Evolutionary conservation across 2,329 filamentous ascomycete genomes (phyloP).

Genomic region (Aotearoamyces nothofagi): DNA sequence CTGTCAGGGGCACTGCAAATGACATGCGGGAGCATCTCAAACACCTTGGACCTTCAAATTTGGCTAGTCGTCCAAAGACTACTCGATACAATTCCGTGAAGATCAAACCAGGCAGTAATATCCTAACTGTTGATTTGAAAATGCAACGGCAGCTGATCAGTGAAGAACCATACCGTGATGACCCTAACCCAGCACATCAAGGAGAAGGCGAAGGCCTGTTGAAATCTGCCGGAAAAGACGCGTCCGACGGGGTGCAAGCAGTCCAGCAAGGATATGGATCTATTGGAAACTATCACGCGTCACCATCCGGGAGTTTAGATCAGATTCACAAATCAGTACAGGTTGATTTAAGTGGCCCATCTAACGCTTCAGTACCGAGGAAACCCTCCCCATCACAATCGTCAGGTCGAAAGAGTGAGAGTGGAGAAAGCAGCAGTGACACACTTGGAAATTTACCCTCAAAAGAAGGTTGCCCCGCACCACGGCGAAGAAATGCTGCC

Average conservation of each 20-base stretch:
- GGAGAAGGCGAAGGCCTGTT: conserved; percentile 38
- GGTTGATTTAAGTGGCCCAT: conserved; percentile 2
- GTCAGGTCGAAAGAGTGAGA: conserved; percentile 6
- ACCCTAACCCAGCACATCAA: conserved; percentile 23
- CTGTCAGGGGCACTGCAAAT: conserved; percentile 43
- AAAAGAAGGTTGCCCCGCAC: conserved; percentile 18
- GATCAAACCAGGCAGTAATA: conserved; percentile 36
- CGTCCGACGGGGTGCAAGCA: conserved; percentile 51
- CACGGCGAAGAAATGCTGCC: conserved; percentile 31
- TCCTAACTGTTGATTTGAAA: conserved; percentile 11
- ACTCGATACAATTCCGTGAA: conserved; percentile 50
- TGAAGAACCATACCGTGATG: conserved; percentile 24
- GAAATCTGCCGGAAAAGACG: conserved; percentile 35
- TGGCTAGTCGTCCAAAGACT: conserved; percentile 46
- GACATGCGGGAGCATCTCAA: conserved; percentile 50
- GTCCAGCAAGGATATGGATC: conserved; percentile 39
- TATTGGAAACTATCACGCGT: too few species aligned
- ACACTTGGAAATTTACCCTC: conserved; percentile 15
- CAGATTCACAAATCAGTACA: background rate
- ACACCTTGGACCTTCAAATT: conserved; percentile 51
- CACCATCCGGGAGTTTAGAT: too few species aligned
- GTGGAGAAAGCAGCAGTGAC: conserved; percentile 13
- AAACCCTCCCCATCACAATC: background rate
- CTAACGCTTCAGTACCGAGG: background rate
- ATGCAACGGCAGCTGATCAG: conserved; percentile 21